phyloP scores from a whole-genome alignment of 176 grass and related monocot genomes.

The Oryza rufipogon region DNA sequence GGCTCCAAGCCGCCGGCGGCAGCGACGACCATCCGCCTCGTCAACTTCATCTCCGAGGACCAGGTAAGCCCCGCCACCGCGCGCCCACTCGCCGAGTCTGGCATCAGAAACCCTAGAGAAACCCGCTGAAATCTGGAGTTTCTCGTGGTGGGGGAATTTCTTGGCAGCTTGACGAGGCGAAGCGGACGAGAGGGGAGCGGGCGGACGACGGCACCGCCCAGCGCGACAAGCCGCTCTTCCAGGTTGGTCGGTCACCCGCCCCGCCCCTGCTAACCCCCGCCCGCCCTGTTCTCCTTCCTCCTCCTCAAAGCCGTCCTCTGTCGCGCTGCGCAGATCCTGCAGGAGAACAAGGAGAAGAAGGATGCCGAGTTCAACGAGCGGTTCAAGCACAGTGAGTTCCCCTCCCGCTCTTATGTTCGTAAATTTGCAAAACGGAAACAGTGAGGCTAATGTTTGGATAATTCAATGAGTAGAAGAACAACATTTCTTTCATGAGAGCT shows the following conservation, averaged over 20 bases:
- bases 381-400: constrained; percentile 85
- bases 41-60: constrained; percentile 94
- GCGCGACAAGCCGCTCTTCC: constrained; percentile 84
- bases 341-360: constrained; percentile 96
- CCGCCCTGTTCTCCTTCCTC: too few relatives aligned
- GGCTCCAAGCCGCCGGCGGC: constrained; percentile 32
- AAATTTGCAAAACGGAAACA: neutral
- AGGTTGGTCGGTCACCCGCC: constrained; percentile 45
- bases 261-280: too few relatives aligned
- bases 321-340: constrained; percentile 61
- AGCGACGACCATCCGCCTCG: constrained; percentile 60
- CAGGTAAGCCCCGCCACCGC: constrained; percentile 50
- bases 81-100: neutral
- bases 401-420: neutral
- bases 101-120: constrained; percentile 33
- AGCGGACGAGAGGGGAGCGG: constrained; percentile 85
- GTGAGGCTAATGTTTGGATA: neutral
- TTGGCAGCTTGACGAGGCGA: constrained; percentile 75
- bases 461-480: neutral
- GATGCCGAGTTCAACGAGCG: constrained; percentile 98
- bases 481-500: neutral
- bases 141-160: neutral
- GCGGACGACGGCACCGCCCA: constrained; percentile 92
- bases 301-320: neutral
- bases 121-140: constrained; percentile 15